Conservation (phyloP, 2,329 filamentous ascomycete genomes). For the Fusarium sublunatum region DNA sequence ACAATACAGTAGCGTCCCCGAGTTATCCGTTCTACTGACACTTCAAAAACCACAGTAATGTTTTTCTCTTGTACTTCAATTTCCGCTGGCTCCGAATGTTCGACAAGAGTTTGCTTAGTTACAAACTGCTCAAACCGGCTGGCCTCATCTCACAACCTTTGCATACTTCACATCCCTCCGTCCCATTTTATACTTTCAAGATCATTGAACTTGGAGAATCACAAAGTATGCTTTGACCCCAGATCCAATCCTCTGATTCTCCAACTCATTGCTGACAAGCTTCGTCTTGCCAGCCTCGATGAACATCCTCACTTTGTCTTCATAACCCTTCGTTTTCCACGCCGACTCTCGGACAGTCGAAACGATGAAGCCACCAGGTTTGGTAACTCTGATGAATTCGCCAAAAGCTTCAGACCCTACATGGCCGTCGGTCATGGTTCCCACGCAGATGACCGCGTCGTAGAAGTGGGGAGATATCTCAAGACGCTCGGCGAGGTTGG, state of each 20-base stretch:
- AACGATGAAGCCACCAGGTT: conserved; percentile 56
- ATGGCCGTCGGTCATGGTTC: conserved; percentile 64
- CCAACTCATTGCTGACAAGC: conserved; percentile 1
- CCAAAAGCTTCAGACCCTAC: conserved; percentile 59
- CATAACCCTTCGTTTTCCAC: conserved; percentile 58
- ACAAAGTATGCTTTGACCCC: conserved; percentile 26
- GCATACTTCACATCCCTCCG: too few relatives aligned
- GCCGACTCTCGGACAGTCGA: conserved; percentile 60
- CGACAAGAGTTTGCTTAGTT: too few relatives aligned
- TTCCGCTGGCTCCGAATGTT: too few relatives aligned
- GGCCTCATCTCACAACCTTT: too few relatives aligned
- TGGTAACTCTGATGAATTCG: conserved; percentile 60
- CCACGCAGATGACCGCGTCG: conserved; percentile 61
- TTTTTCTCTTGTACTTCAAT: too few relatives aligned
- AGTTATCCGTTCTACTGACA: too few relatives aligned
- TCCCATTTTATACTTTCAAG: background rate
- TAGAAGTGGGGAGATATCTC: conserved; percentile 52
- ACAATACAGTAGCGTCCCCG: too few relatives aligned
- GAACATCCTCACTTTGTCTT: conserved; percentile 52
- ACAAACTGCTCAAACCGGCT: too few relatives aligned
- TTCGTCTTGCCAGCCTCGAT: background rate
- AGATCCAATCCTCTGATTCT: conserved; percentile 17
- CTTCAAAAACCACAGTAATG: too few relatives aligned
- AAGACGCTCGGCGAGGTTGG: conserved; percentile 57
- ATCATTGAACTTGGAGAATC: conserved; percentile 1